phyloP scores from a whole-genome alignment of 2,329 filamentous ascomycete genomes.

The Chaetomium sp. region DNA sequence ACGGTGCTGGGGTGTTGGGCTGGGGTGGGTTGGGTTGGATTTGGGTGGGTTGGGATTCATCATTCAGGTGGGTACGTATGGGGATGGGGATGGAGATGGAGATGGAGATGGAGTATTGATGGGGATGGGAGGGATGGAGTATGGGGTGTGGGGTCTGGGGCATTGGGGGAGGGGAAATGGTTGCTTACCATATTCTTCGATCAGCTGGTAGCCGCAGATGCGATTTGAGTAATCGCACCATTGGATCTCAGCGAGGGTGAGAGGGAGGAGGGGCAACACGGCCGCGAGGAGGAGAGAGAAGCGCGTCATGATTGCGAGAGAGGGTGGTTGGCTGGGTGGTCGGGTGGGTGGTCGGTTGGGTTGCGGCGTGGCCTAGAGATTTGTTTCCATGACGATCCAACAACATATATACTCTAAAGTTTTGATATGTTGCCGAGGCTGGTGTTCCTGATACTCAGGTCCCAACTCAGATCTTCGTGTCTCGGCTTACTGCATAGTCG shows the following conservation, averaged over 20 bases:
- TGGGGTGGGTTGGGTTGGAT: not conserved
- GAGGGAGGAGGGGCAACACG: not conserved
- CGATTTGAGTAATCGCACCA: conserved; percentile 8
- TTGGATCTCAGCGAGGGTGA: not conserved
- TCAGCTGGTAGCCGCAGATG: conserved; percentile 11
- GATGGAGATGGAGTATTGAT: not conserved
- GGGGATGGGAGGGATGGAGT: not conserved
- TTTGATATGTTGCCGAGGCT: not conserved
- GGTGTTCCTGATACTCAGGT: not conserved
- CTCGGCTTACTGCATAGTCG: too few relatives aligned
- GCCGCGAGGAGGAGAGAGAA: not conserved
- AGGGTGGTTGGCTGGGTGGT: not conserved
- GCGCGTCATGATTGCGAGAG: not conserved
- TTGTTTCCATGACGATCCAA: not conserved
- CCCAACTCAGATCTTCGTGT: not conserved
- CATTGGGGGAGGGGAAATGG: not conserved
- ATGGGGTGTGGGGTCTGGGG: not conserved
- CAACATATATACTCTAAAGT: not conserved
- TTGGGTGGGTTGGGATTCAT: not conserved
- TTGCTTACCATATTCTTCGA: conserved; percentile 1
- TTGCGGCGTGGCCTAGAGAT: too few relatives aligned
- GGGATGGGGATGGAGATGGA: not conserved
- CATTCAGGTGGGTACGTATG: too few relatives aligned
- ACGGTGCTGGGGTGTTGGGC: not conserved
- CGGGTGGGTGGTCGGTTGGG: not conserved